Percentiles rank a stretch among this genome's conserved stretches.
These are phyloP conservation scores for Nothopassalora personata DNA, from an alignment of 2,329 filamentous ascomycete genomes.

Conservation along the genomic window DNA sequence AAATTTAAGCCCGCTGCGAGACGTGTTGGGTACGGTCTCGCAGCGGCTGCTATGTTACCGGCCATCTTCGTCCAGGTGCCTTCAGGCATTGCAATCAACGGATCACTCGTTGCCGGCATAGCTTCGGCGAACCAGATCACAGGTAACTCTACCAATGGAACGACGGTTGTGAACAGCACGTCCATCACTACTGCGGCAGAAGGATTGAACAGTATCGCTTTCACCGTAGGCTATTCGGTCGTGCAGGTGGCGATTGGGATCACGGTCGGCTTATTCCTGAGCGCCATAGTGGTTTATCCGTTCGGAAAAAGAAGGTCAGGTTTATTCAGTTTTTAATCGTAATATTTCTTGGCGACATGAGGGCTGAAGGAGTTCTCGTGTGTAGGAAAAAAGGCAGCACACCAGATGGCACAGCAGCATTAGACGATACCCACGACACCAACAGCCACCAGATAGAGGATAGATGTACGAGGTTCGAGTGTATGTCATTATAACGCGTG, in stretches of 20 bases:
- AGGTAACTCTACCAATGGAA: conserved; percentile 37
- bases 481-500: background rate
- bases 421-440: background rate
- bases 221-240: conserved; percentile 45
- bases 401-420: background rate
- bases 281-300: conserved; percentile 46
- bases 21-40: conserved; percentile 65
- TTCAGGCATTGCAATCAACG: conserved; percentile 54
- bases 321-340: conserved; percentile 36
- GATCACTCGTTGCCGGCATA: conserved; percentile 53
- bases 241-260: conserved; percentile 50
- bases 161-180: conserved; percentile 39
- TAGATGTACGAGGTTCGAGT: background rate
- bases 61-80: conserved; percentile 72
- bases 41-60: conserved; percentile 77
- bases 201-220: conserved; percentile 40
- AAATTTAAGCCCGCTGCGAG: conserved; percentile 33
- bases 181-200: conserved; percentile 24
- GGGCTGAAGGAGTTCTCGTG: background rate
- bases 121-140: conserved; percentile 53
- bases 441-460: background rate
- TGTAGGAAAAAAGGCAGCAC: background rate
- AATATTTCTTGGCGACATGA: background rate
- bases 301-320: conserved; percentile 45
- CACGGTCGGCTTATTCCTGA: conserved; percentile 46